Base-by-base conservation (phyloP, 495 filamentous ascomycete species). In the Pyrenopolyporus hunteri region DNA sequence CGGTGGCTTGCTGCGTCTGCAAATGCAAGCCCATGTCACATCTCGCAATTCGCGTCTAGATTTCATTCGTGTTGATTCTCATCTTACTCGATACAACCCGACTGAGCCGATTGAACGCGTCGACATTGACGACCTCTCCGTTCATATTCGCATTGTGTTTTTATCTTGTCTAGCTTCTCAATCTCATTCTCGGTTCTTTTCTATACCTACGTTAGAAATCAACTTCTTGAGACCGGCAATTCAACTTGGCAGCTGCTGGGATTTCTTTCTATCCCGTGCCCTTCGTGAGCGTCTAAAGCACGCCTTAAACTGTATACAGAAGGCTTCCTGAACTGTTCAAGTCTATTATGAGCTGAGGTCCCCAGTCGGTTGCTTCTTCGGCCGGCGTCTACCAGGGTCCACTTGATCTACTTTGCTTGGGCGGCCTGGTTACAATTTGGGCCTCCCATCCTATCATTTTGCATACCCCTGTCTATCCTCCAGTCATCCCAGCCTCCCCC, bases 11-110 rank as follows among this genome's bases (percentile, higher is more conserved):
- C 23, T 42, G 19, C 37, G 17, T 42, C 37, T 42, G 37, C 37
- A 42, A n/a, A 42, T 42, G 37, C 37, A 42, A n/a, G 37, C 37
- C 37, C 17, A 9, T 42, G 23, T 42, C 37, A 42, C 37, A 22
- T 23, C n/a, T 6, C 19, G 19, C 19, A 17, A 11, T 42, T 22
- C 37, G 37, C 37, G 17, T 42, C 23, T 42, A 22, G 19, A 42
- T 42, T n/a, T 11, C 23, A 42, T 42, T 42, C 37, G 37, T 42
- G 19, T 17, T 1, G 6, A 2, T 22, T 11, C 10, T 42, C 10
- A n/a, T 42, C 16, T 23, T 23, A 23, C 37, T 22, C 37, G 2
- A 23, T n/a, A 23, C 37, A 42, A 23, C 10, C 11, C 11, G 2
- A 5, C 10, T 42, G 10, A 22, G 17, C 37, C 2, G 5, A 42